Evolutionary conservation across 2,329 filamentous ascomycete genomes (phyloP), one percentile per base, ranked within the genome.

Genomic region (Seiridium cupressi): DNA sequence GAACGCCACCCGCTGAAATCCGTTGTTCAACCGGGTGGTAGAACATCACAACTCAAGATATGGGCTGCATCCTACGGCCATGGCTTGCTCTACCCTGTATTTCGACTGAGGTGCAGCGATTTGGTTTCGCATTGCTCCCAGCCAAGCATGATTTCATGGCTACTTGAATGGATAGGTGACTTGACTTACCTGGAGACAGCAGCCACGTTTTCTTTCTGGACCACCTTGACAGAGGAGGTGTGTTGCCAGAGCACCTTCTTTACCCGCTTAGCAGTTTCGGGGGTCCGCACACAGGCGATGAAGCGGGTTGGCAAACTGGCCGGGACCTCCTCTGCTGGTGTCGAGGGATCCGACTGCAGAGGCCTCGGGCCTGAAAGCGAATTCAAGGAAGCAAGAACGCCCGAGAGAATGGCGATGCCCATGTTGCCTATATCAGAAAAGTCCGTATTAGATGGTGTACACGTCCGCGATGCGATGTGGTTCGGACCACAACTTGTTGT

Each of bases 331-430:
- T 82, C 78, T 53, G 70, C 67, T 2, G 79, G 79, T 3, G 77
- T 79, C 11, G 60, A 68, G 64, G 74, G 77, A 32, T 48, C 55
- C 55, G 70, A 74, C 69, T 78, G 79, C 53, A 79, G 77, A 65
- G 75, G 81, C 64, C 76, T 76, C 55, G 76, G 76, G 32, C 73
- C 77, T 58, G 79, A 79, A 72, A 82, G 77, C 65, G 80, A 81
- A 44, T 79, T 78, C 49, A 95, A 82, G 9, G 90, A 91, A 62
- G 85, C 81, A 66, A 96, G 84, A 70, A 97, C 89, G 64, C 92
- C 92, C 58, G 85, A 88, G 60, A 96, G 84, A 66, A 96, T 93
- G 60, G 91, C 91, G 62, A 91, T 91, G 61, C 92, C 92, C 86
- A 96, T 91, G 57, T 88, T 93, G 65, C 91, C 90, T 93, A 67